phyloP scores from a whole-genome alignment of 2,329 filamentous ascomycete species.

The Cryphonectria nitschkei region DNA sequence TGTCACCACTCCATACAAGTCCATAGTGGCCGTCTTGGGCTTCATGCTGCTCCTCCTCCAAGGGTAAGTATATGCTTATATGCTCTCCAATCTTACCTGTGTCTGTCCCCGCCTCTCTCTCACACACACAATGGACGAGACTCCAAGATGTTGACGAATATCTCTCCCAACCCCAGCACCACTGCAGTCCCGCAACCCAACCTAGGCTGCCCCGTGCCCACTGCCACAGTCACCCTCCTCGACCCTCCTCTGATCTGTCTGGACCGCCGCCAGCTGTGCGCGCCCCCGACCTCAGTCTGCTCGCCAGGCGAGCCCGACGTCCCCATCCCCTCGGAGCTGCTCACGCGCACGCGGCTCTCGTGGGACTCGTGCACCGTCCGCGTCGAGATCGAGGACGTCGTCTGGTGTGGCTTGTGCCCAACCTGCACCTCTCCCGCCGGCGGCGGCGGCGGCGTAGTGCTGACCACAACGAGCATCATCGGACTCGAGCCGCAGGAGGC shows the following conservation, averaged over 20 bases:
- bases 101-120: background rate
- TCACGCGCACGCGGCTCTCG: background rate
- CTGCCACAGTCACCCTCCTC: slow-evolving; percentile 1
- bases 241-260: background rate
- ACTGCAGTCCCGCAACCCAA: background rate
- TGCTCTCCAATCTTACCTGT: background rate
- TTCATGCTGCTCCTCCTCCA: background rate
- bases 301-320: slow-evolving; percentile 3
- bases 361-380: background rate
- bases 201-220: background rate
- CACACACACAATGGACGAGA: background rate
- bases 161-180: background rate
- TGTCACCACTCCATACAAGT: background rate
- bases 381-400: background rate
- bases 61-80: slow-evolving; percentile 1
- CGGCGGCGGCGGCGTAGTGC: background rate
- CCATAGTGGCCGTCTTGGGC: background rate
- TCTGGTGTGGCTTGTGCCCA: slow-evolving; percentile 1
- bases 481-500: background rate
- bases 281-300: background rate
- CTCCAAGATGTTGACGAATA: no score
- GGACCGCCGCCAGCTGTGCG: background rate
- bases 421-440: background rate
- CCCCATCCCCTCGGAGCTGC: background rate
- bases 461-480: background rate